These are phyloP conservation scores for Trametes pubescens DNA, from an alignment of 1,284 basidiomycete species.

Conservation along the genomic window DNA sequence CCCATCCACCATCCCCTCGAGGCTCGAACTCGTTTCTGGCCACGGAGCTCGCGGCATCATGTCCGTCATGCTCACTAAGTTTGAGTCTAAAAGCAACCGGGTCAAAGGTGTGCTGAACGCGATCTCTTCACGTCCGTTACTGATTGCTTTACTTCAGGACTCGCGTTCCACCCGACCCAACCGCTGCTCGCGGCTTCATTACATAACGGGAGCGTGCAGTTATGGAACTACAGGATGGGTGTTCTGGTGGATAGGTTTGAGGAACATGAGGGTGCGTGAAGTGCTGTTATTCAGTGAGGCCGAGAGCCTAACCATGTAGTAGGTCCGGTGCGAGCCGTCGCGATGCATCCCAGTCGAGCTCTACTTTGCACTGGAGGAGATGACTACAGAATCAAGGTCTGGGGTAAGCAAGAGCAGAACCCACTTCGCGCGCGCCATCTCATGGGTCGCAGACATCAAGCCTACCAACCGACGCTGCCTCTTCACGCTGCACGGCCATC, in stretches of 20 bases:
- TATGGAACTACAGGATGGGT: constrained; percentile 99
- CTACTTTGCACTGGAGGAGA: constrained; percentile 95
- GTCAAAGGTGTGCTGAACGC: constrained; percentile 83
- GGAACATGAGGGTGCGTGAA: constrained; percentile 91
- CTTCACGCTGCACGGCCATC: constrained; percentile 97
- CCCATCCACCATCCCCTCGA: too few relatives aligned
- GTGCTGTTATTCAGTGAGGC: constrained; percentile 8
- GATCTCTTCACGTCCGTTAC: constrained; percentile 7
- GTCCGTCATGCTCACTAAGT: constrained; percentile 94
- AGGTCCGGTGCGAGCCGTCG: constrained; percentile 97
- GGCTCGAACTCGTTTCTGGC: constrained; percentile 23
- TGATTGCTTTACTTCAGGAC: constrained; percentile 54
- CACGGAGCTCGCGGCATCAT: constrained; percentile 48
- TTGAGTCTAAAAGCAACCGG: constrained; percentile 99
- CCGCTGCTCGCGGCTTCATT: constrained; percentile 94
- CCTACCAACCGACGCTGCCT: constrained; percentile 94
- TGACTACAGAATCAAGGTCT: constrained; percentile 99
- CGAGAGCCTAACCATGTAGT: constrained; percentile 24
- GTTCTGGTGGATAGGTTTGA: constrained; percentile 98
- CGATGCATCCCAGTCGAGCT: constrained; percentile 95
- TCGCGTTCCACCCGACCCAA: constrained; percentile 91
- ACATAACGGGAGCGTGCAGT: constrained; percentile 98
- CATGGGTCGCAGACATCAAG: constrained; percentile 66
- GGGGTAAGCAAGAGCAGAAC: constrained; percentile 66
- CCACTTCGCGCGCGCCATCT: constrained; percentile 32